Evolutionary conservation across 116 monocot species (phyloP).

Genomic region (Zostera marina): DNA sequence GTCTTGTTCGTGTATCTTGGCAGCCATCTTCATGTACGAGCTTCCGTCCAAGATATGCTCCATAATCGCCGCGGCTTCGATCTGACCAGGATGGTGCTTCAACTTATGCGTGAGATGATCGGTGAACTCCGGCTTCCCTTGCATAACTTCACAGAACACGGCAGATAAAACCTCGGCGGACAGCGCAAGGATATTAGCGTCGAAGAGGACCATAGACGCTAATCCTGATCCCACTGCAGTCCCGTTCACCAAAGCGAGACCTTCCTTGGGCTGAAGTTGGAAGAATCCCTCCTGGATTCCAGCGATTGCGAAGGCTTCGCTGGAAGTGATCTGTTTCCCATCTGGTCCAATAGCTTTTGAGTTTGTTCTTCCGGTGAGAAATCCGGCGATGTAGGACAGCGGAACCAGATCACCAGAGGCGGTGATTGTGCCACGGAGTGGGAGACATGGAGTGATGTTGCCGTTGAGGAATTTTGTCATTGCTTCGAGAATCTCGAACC

Average conservation of each 20-base stretch:
- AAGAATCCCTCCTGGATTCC: constrained; percentile 47
- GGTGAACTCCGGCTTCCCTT: constrained; percentile 78
- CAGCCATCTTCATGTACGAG: constrained; percentile 63
- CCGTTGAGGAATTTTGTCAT: constrained; percentile 33
- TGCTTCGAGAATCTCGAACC: constrained; percentile 45
- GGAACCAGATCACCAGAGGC: constrained; percentile 74
- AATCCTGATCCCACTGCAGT: constrained; percentile 38
- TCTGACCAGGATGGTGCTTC: constrained; percentile 85
- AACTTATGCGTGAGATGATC: constrained; percentile 78
- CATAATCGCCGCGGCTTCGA: constrained; percentile 82
- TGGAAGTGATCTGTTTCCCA: constrained; percentile 18
- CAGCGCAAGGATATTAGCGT: constrained; percentile 45
- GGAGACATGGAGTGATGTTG: constrained; percentile 30
- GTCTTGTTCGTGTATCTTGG: constrained; percentile 44
- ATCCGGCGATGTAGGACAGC: constrained; percentile 56
- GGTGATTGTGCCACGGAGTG: constrained; percentile 49
- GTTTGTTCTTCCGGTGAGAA: constrained; percentile 50
- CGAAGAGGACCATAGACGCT: constrained; percentile 53
- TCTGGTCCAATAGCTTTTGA: constrained; percentile 24
- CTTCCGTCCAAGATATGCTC: constrained; percentile 63
- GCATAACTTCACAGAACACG: constrained; percentile 82
- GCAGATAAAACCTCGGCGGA: constrained; percentile 52
- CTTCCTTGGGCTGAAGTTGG: constrained; percentile 81
- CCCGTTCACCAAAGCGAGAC: constrained; percentile 67
- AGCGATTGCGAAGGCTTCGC: constrained; percentile 32